A percentile compares a stretch with the other conserved stretches of the same genome.
Evolutionary conservation across 208 protist genomes (phyloP).

Genomic region (Jaenimonas drosophilae): DNA sequence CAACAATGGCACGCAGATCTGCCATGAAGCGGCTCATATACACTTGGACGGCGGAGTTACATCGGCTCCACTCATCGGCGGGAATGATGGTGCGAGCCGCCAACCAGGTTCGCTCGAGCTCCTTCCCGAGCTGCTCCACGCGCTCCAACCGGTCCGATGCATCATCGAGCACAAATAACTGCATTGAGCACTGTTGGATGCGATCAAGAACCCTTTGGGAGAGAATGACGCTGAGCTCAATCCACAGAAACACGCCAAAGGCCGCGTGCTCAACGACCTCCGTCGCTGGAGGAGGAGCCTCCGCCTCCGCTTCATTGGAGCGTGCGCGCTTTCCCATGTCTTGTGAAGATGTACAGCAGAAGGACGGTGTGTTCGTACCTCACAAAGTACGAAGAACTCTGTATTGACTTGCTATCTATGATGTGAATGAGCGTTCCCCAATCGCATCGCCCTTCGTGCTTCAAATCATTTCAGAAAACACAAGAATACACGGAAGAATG

Average conservation of each 20-base stretch:
- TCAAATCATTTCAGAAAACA: too few relatives aligned
- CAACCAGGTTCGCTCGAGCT: conserved; percentile 4
- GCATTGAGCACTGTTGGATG: conserved; percentile 10
- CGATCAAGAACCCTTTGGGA: conserved; percentile 30
- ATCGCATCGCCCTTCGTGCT: too few relatives aligned
- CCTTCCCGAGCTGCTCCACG: conserved; percentile 9
- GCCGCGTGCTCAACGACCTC: conserved; percentile 1
- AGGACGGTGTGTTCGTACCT: too few relatives aligned
- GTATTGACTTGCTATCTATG: too few relatives aligned
- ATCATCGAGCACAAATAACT: conserved; percentile 2
- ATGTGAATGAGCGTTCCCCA: too few relatives aligned
- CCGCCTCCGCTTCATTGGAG: neutral
- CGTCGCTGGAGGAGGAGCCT: neutral
- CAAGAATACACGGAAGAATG: too few relatives aligned
- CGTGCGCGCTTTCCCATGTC: too few relatives aligned
- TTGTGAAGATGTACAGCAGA: too few relatives aligned
- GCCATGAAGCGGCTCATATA: neutral
- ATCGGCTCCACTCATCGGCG: neutral
- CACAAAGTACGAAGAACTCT: too few relatives aligned
- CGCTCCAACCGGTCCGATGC: neutral
- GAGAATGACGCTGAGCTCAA: conserved; percentile 46
- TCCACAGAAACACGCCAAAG: conserved; percentile 64
- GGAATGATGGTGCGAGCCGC: conserved; percentile 4
- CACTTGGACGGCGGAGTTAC: neutral
- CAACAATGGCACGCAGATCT: neutral